Evolutionary conservation across 1,284 basidiomycete genomes (phyloP), one percentile per base, ranked within the genome.

Genomic region (Ustilago vetiveriae): DNA sequence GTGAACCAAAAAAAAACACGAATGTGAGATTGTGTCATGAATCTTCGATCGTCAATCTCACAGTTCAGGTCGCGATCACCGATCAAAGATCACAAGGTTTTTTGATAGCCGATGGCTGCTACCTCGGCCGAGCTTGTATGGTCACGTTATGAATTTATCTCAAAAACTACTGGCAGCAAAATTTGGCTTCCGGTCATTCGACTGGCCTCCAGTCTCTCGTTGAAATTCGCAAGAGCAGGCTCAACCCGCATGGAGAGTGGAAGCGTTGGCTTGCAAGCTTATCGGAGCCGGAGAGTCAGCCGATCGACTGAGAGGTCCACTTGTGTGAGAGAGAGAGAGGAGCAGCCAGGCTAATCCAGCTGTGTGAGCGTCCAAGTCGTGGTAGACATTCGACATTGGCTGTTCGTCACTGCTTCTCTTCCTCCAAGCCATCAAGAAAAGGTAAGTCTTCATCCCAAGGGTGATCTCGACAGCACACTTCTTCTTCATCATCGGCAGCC

Each of bases 361-460:
- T 13, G 13, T 7, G 21, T 27, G 46, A 38, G 53, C 38, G 39
- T 21, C 38, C 36, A 21, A 50, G 47, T 37, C 13, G 23, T 24
- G 19, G 38, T 38, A 36, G 47, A 65, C 54, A 53, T 65, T 65
- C 62, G 54, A 54, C 54, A 41, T 48, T 32, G 40, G 29, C 27
- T 45, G 23, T 26, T 43, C 50, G 49, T 58, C 57, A 50, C 49
- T 68, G 48, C 47, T 40, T 49, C 50, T 42, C 52, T 52, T 47
- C 47, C 58, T 57, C 62, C 50, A 70, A 55, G 67, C 67, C 67
- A 70, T 70, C 67, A 70, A 65, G 62, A 65, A 65, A 56, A 65
- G 62, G 67, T 70, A 65, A 70, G 67, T 70, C 48, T n/a, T 10
- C 27, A 57, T 49, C 19, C 11, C 22, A 14, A 43, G 22, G 41